phyloP scores from a whole-genome alignment of 352 stramenopile genomes.

The Plasmopara viticola region DNA sequence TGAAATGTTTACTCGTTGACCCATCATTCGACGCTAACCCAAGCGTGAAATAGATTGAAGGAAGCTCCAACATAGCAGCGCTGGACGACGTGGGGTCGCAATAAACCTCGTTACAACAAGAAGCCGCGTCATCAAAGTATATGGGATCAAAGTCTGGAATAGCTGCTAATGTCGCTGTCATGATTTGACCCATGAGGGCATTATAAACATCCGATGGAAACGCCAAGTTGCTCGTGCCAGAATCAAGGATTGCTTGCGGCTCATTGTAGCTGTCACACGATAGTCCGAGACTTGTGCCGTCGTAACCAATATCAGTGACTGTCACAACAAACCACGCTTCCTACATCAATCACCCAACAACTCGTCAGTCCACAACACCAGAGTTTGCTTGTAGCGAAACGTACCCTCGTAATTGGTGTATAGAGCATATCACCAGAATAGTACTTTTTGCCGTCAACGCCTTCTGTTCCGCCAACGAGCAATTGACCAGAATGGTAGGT shows the following conservation, averaged over 20 bases:
- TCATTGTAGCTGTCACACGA: slow-evolving; percentile 67
- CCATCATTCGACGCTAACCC: slow-evolving; percentile 46
- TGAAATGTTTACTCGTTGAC: slow-evolving; percentile 63
- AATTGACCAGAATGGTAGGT: slow-evolving; percentile 56
- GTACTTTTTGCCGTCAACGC: slow-evolving; percentile 44
- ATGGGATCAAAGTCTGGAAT: slow-evolving; percentile 57
- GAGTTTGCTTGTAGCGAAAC: neutral
- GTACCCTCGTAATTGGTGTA: slow-evolving; percentile 57
- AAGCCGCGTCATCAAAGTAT: slow-evolving; percentile 66
- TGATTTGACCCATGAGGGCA: slow-evolving; percentile 62
- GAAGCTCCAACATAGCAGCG: slow-evolving; percentile 49
- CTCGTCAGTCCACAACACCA: neutral
- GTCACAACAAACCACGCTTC: slow-evolving; percentile 80
- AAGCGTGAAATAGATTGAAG: slow-evolving; percentile 74
- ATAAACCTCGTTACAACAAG: slow-evolving; percentile 63
- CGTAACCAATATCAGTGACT: slow-evolving; percentile 66
- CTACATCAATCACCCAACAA: slow-evolving; percentile 19
- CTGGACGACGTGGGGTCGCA: slow-evolving; percentile 54
- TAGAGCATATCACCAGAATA: slow-evolving; percentile 72
- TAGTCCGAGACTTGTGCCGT: slow-evolving; percentile 49
- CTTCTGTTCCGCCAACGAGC: slow-evolving; percentile 57
- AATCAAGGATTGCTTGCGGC: slow-evolving; percentile 75
- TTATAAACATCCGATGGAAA: slow-evolving; percentile 75
- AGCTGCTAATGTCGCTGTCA: slow-evolving; percentile 40
- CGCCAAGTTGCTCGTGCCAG: slow-evolving; percentile 74